Conservation (phyloP, 768 basidiomycete species). For the Leccinum incarnatum region DNA sequence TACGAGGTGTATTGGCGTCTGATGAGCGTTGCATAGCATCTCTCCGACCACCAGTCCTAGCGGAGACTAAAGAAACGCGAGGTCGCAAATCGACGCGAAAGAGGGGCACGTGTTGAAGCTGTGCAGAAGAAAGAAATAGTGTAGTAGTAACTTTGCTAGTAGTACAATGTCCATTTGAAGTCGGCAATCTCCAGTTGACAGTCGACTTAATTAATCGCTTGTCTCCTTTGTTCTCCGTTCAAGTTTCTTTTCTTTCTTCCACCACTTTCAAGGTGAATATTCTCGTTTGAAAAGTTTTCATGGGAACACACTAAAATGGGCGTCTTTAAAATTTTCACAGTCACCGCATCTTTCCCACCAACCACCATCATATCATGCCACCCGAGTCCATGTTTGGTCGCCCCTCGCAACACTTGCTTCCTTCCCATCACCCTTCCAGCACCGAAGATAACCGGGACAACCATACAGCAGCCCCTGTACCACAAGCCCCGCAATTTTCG, state of each 20-base stretch:
- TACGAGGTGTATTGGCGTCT: not conserved
- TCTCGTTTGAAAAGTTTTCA: not conserved
- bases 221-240: not conserved
- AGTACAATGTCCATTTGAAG: not conserved
- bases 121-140: not conserved
- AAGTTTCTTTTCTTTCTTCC: not conserved
- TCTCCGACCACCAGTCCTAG: conserved; percentile 41
- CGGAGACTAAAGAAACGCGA: conserved; percentile 41
- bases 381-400: conserved; percentile 30
- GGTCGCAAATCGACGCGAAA: conserved; percentile 39
- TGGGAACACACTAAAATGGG: not conserved
- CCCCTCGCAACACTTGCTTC: conserved; percentile 25
- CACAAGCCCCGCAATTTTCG: conserved; percentile 32
- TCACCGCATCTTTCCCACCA: conserved; percentile 11
- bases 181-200: conserved; percentile 14
- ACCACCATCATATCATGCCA: conserved; percentile 19
- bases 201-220: not conserved
- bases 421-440: conserved; percentile 2
- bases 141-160: not conserved
- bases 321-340: conserved; percentile 8
- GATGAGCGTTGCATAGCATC: conserved; percentile 18
- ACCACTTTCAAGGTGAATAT: conserved; percentile 13
- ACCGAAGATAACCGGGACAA: not conserved
- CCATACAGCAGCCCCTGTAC: conserved; percentile 12
- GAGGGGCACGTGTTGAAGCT: conserved; percentile 4